These are phyloP conservation scores for Glonium stellatum DNA, from an alignment of 495 filamentous ascomycete genomes.

Conservation along the genomic window DNA sequence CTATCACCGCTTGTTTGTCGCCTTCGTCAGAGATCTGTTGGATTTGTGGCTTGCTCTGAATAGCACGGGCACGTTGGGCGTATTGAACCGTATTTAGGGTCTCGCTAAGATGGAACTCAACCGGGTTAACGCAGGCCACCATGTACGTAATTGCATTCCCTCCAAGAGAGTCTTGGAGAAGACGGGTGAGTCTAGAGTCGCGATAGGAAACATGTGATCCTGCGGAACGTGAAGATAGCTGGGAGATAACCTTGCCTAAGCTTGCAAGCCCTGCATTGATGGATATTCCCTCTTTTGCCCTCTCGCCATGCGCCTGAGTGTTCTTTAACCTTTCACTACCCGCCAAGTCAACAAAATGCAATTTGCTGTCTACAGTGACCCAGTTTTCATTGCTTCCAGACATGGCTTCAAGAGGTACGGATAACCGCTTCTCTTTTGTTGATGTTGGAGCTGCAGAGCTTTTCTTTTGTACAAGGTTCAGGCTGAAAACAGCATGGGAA, in stretches of 20 bases:
- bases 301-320: slow-evolving; percentile 89
- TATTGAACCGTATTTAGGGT: slow-evolving; percentile 97
- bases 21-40: slow-evolving; percentile 85
- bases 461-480: slow-evolving; percentile 88
- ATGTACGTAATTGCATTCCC: slow-evolving; percentile 98
- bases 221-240: slow-evolving; percentile 81
- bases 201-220: slow-evolving; percentile 96
- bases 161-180: slow-evolving; percentile 96
- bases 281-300: slow-evolving; percentile 93
- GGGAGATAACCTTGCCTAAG: slow-evolving; percentile 95
- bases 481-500: slow-evolving; percentile 93
- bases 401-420: slow-evolving; percentile 78
- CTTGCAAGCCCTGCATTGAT: slow-evolving; percentile 96
- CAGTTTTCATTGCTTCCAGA: slow-evolving; percentile 55
- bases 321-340: slow-evolving; percentile 97
- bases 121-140: slow-evolving; percentile 97
- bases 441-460: slow-evolving; percentile 47
- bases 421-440: slow-evolving; percentile 75
- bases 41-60: slow-evolving; percentile 95
- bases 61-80: slow-evolving; percentile 89
- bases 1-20: slow-evolving; percentile 91
- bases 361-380: slow-evolving; percentile 92
- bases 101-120: slow-evolving; percentile 95
- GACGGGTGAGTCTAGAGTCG: slow-evolving; percentile 89
- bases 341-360: slow-evolving; percentile 97